Percentiles rank a stretch among this genome's conserved stretches.
Conservation (phyloP, 306 rosid genomes). For the Albizia julibrissin region DNA sequence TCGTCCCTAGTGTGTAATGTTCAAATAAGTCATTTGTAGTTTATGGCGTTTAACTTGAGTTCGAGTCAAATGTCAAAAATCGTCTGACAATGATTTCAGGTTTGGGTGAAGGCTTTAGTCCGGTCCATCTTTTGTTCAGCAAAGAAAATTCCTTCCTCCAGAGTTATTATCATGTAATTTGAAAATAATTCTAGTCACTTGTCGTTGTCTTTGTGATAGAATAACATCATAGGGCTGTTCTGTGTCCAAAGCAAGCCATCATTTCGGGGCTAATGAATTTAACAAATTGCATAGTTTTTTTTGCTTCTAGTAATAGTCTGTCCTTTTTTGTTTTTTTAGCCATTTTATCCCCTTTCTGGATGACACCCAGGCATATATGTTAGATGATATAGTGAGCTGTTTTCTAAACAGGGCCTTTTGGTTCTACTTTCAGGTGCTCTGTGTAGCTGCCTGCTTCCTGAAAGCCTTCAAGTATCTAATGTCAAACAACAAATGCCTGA, state of each 20-base stretch:
- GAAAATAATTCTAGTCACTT: not conserved
- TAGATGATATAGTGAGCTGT: conserved; percentile 17
- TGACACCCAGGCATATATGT: not conserved
- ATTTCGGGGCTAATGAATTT: conserved; percentile 1
- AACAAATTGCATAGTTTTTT: not conserved
- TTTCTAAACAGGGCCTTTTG: conserved; percentile 25
- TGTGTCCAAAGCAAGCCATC: not conserved
- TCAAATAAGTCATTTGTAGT: conserved; percentile 17
- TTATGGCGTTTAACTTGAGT: conserved; percentile 16
- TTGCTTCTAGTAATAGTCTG: conserved; percentile 13
- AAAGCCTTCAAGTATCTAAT: conserved; percentile 77
- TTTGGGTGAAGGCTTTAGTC: conserved; percentile 16
- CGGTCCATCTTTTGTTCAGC: conserved; percentile 12
- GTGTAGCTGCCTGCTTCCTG: conserved; percentile 96
- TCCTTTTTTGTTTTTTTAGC: not conserved
- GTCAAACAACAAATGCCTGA: conserved; percentile 87
- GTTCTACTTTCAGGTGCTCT: conserved; percentile 69
- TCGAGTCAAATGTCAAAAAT: not conserved
- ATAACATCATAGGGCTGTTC: not conserved
- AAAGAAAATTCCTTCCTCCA: conserved; percentile 2
- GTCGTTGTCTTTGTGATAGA: not conserved
- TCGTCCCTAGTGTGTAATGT: not conserved
- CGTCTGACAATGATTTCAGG: conserved; percentile 2
- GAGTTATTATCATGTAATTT: conserved; percentile 6
- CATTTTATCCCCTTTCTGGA: conserved; percentile 5